Base-by-base conservation (phyloP, 176 grass and related monocot genomes). In the Musa acuminata region DNA sequence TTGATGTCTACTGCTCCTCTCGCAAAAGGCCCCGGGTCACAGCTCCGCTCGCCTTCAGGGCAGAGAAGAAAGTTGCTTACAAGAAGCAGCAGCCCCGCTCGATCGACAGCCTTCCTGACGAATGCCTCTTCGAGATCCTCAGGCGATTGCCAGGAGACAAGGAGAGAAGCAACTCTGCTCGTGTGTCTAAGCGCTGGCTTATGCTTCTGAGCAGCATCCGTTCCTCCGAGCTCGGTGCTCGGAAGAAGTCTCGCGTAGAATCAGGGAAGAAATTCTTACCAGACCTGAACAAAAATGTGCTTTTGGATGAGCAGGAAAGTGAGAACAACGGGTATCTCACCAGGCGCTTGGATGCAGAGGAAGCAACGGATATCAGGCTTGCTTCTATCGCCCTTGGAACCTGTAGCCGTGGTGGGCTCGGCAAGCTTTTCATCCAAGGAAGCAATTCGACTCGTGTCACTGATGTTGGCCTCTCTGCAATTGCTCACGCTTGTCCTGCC, bases 51-150 rank as follows among this genome's bases (percentile, higher is more conserved):
- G 35, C 35, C 64, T 80, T 89, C 73, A 80, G 64, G 14, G 77
- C 21, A 2, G 85, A 80, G 75, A 50, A 62, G 27, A 58, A 59
- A 8, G 23, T 43, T 24, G 76, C 63, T 11, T 23, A 4, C 10
- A 65, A 76, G 35, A 87, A 83, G 72, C 89, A 84, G 81, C 64
- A 62, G 11, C 72, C 72, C 20, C 76, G 77, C 65, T 82, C 87
- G 21, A 89, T 98, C 0, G 94, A 98, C 74, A 68, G 75, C 73
- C 90, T 98, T 58, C 94, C 94, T 10, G 86, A 93, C 72, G 94
- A 73, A 82, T 98, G 94, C 84, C 86, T 98, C 71, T 98, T 91
- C 68, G 94, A 98, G 82, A 81, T 98, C 80, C 90, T 98, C 20
- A 84, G 94, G 55, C 86, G 88, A 53, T 77, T 98, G 62, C 87